These are phyloP conservation scores for Sphaerulina populicola DNA, from an alignment of 2,329 filamentous ascomycete species.

Conservation along the genomic window DNA sequence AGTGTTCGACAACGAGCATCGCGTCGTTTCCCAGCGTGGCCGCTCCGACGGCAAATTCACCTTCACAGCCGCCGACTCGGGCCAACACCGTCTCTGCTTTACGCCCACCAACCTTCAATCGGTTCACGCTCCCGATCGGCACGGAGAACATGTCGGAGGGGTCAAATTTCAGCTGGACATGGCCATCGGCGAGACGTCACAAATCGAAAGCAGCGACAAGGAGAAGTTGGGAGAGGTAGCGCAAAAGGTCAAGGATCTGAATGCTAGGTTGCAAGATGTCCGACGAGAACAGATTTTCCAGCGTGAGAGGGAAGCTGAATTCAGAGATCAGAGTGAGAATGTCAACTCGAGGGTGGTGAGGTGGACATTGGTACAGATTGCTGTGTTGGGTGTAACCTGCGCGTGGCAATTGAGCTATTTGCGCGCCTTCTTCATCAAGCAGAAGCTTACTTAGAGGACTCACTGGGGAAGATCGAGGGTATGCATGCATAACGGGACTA, in stretches of 20 bases:
- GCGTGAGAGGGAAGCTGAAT: constrained; percentile 94
- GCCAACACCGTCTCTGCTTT: constrained; percentile 94
- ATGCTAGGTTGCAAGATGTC: constrained; percentile 77
- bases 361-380: constrained; percentile 87
- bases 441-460: constrained; percentile 75
- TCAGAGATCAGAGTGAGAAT: constrained; percentile 91
- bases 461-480: neutral
- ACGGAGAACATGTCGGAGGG: constrained; percentile 58
- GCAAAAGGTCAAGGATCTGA: constrained; percentile 80
- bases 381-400: constrained; percentile 76
- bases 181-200: constrained; percentile 86
- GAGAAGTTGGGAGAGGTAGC: constrained; percentile 84
- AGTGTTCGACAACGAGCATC: constrained; percentile 95
- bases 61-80: constrained; percentile 88
- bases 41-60: constrained; percentile 74
- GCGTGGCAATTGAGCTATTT: constrained; percentile 96
- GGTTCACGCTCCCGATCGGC: constrained; percentile 62
- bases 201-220: constrained; percentile 91
- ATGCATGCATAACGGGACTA: constrained; percentile 12
- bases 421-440: constrained; percentile 98
- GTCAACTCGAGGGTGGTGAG: constrained; percentile 87
- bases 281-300: constrained; percentile 94
- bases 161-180: constrained; percentile 82
- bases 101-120: constrained; percentile 63
- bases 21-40: constrained; percentile 81